phyloP scores from a whole-genome alignment of 2,329 filamentous ascomycete species.

The Aureobasidium mangrovei region DNA sequence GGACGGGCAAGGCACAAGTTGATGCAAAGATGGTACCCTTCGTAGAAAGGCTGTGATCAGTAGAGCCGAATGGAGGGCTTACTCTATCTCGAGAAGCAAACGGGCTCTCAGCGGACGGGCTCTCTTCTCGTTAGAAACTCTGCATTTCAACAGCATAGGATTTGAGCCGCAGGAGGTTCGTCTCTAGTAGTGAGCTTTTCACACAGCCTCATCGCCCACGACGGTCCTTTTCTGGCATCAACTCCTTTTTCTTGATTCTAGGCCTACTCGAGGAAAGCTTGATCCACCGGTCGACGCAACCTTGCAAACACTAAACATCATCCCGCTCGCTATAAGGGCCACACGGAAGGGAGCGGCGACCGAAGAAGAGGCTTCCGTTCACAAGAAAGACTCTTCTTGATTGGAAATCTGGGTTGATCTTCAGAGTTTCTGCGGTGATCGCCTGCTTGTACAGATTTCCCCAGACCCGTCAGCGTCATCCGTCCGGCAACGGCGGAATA shows the following conservation, averaged over 20 bases:
- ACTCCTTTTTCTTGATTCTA: conserved; percentile 7
- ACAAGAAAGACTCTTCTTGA: neutral
- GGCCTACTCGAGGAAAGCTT: conserved; percentile 6
- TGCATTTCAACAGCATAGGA: too few species aligned
- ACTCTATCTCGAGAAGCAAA: too few species aligned
- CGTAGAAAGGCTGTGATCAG: too few species aligned
- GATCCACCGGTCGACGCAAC: conserved; percentile 5
- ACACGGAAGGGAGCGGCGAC: conserved; percentile 2
- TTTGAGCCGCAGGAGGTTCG: too few species aligned
- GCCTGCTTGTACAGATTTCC: neutral
- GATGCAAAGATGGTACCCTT: too few species aligned
- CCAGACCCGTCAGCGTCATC: conserved; percentile 6
- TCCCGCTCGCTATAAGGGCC: neutral
- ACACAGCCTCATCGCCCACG: too few species aligned
- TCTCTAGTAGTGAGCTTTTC: too few species aligned
- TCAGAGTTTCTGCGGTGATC: neutral
- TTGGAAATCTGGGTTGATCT: conserved; percentile 2
- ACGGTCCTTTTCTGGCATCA: conserved; percentile 1
- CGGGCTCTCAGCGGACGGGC: too few species aligned
- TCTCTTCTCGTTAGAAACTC: too few species aligned
- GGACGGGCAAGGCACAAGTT: too few species aligned
- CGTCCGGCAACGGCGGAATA: conserved; percentile 2
- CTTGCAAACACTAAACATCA: neutral
- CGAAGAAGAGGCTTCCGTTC: neutral
- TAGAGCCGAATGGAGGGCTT: too few species aligned